phyloP scores from a whole-genome alignment of 768 basidiomycete genomes.

The Vishniacozyma victoriae region DNA sequence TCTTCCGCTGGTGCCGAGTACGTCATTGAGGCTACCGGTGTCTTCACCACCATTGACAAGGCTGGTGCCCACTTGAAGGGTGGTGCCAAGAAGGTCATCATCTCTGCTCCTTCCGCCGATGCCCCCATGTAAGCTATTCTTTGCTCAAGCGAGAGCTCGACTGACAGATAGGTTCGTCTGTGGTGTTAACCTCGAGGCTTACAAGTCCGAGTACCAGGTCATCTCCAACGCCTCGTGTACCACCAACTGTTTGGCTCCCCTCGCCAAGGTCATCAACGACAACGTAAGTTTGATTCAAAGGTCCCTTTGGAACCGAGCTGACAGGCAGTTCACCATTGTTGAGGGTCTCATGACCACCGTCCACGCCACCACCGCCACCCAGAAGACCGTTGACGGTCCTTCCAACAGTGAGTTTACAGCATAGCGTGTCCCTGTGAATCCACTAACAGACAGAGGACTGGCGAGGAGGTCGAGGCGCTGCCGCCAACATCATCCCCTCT shows the following conservation, averaged over 20 bases:
- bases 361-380: constrained; percentile 89
- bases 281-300: constrained; percentile 50
- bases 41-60: constrained; percentile 94
- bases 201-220: constrained; percentile 81
- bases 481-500: constrained; percentile 98
- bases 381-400: constrained; percentile 62
- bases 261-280: constrained; percentile 97
- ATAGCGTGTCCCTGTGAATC: background rate
- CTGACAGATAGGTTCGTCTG: constrained; percentile 40
- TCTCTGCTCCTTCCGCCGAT: constrained; percentile 81
- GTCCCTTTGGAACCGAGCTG: background rate
- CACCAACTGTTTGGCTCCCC: constrained; percentile 98
- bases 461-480: constrained; percentile 65
- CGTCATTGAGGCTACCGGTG: constrained; percentile 96
- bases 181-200: constrained; percentile 83
- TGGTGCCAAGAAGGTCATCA: constrained; percentile 99
- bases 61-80: constrained; percentile 91
- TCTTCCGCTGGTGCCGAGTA: constrained; percentile 74
- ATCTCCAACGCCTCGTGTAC: constrained; percentile 99
- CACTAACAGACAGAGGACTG: constrained; percentile 37
- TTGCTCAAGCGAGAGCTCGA: background rate
- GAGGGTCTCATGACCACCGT: constrained; percentile 99
- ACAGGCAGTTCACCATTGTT: constrained; percentile 65
- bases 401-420: constrained; percentile 57
- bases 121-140: constrained; percentile 45